Base-by-base conservation (phyloP, 441 rosid genomes). In the Erodium trifolium region DNA sequence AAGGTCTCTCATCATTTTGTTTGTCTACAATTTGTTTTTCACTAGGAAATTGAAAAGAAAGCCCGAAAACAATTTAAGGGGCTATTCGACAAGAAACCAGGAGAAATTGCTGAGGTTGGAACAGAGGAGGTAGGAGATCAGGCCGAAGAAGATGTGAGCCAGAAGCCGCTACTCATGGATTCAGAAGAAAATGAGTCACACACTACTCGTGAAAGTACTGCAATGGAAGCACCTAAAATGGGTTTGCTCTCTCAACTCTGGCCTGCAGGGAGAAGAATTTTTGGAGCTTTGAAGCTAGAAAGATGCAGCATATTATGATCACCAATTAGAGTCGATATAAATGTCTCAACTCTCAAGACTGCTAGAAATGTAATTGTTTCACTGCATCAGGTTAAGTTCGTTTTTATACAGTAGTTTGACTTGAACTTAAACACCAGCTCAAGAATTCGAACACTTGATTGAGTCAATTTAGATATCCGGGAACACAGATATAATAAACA, bases 61-160 rank as follows among this genome's bases (percentile, higher is more conserved):
- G 98, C 88, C 45, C 78, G 91, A 43, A 88, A 86, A 77, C 93
- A 92, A 78, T 95, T 95, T 71, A 87, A 91, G 79, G 98, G 99
- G 43, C 80, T 95, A 49, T 91, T 95, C 47, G 91, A 93, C 84
- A 91, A 89, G 84, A 90, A 82, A 68, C 88, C 88, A 0, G 87
- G 88, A n/a, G 88, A 83, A 79, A 88, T 93, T 70, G 69, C 93
- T 0, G 88, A 87, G 14, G 87, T 31, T 0, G 76, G 81, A 47
- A 76, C 67, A 45, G 85, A 82, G 66, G 83, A 65, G 53, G 78
- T 29, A 8, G 76, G 8, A 2, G 41, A 37, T 37, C 41, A 37
- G 41, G 9, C 71, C 7, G 34, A 31, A 31, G 49, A 71, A 0
- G 49, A 35, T 14, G 80, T 71, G 51, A 60, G 59, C 31, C 77